Base-by-base conservation (phyloP, 257 asterid species). In the Gynochthodes officinalis region DNA sequence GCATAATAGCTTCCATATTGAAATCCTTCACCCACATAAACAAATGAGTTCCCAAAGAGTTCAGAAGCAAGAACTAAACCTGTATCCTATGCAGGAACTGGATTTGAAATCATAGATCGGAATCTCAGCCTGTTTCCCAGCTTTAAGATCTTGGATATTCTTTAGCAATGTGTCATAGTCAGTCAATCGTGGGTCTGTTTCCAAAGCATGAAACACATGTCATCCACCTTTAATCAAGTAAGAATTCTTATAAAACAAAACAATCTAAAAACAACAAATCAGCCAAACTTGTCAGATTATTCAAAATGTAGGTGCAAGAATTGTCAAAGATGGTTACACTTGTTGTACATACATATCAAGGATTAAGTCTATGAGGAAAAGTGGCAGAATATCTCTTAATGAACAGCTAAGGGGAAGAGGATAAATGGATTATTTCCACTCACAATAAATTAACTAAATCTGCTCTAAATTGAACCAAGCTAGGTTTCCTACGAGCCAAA, bases 31-130 rank as follows among this genome's bases (percentile, higher is more conserved):
- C 49, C 52, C 48, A 55, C 44, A 11, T 27, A 62, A 49, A 64
- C 40, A 50, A 69, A 48, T 52, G 53, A 43, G 39, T 15, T 21
- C 43, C 32, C 48, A 28, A 72, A 70, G 21, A 46, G 60, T 43
- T 63, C 12, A 16, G 71, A 40, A 54, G 40, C 60, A 75, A 77
- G 75, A 76, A 75, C 58, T 28, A 68, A 46, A 95, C 99, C 99
- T 92, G 89, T 85, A 90, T 80, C 99, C 99, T 18, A 85, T 82
- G 67, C 97, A 97, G 21, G 97, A 87, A 78, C 99, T 95, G 85
- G 96, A 85, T 83, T 95, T 95, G 87, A 92, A 95, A 82, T 95
- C 99, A 76, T 95, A 95, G 79, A 95, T 77, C n/a, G 99, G 99
- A 79, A 92, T 88, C 63, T 88, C 93, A 77, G 75, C 90, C 52